Percentiles rank a stretch among this genome's conserved stretches.
These are phyloP conservation scores for Talaromyces pinophilus DNA, from an alignment of 2,329 filamentous ascomycete species.

Conservation along the genomic window DNA sequence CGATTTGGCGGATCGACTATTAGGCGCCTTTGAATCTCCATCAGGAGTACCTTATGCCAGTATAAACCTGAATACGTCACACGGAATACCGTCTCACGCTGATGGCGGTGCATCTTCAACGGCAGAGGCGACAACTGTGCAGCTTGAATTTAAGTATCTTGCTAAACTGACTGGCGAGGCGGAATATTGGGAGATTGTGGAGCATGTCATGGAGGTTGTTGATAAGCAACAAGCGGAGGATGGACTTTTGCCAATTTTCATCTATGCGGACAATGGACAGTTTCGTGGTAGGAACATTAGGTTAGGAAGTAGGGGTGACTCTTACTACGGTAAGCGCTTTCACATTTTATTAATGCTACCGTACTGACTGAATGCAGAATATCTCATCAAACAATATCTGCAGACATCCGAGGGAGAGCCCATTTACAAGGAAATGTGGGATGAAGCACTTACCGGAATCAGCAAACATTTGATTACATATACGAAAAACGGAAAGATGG, in stretches of 20 bases:
- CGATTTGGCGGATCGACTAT: slow-evolving; percentile 82
- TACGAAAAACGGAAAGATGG: slow-evolving; percentile 74
- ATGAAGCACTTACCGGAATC: slow-evolving; percentile 78
- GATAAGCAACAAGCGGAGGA: slow-evolving; percentile 78
- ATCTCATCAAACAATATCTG: slow-evolving; percentile 96
- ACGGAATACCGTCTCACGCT: slow-evolving; percentile 77
- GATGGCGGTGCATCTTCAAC: slow-evolving; percentile 90
- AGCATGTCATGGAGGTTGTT: slow-evolving; percentile 87
- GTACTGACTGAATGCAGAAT: slow-evolving; percentile 57
- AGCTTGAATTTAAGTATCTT: slow-evolving; percentile 96
- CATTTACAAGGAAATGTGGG: slow-evolving; percentile 90
- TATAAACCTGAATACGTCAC: slow-evolving; percentile 76
- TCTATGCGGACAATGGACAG: slow-evolving; percentile 73
- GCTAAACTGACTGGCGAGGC: slow-evolving; percentile 91
- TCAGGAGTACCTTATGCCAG: slow-evolving; percentile 90
- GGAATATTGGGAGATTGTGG: slow-evolving; percentile 86
- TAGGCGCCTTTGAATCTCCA: slow-evolving; percentile 82
- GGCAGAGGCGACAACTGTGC: slow-evolving; percentile 86
- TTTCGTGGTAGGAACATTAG: slow-evolving; percentile 87
- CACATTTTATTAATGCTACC: neutral
- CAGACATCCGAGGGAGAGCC: slow-evolving; percentile 86
- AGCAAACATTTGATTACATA: slow-evolving; percentile 93
- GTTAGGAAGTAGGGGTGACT: slow-evolving; percentile 89
- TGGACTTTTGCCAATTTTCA: slow-evolving; percentile 88
- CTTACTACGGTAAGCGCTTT: slow-evolving; percentile 69